phyloP scores from a whole-genome alignment of 106 monocot species.

The Dactylorhiza incarnata region DNA sequence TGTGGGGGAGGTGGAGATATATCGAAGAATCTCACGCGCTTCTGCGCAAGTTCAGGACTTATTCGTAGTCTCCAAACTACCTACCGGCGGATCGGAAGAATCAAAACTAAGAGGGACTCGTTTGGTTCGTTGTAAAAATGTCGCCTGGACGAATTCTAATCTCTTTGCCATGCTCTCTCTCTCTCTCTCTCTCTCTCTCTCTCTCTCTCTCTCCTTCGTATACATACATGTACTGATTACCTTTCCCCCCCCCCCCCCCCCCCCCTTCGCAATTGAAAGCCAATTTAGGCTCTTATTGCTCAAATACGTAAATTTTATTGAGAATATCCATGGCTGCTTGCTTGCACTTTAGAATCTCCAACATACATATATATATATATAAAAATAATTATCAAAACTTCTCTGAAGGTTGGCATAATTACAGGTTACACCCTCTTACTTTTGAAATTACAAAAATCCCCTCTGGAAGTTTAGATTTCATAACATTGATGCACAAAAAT shows the following conservation, averaged over 20 bases:
- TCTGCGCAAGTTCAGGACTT: not conserved
- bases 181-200: not conserved
- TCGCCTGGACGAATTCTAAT: not conserved
- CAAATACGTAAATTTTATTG: not conserved
- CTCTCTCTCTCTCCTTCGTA: not conserved
- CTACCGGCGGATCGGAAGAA: too few relatives aligned
- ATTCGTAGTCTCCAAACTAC: too few relatives aligned
- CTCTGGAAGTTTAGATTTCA: too few relatives aligned
- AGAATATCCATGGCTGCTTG: not conserved
- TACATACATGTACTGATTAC: not conserved
- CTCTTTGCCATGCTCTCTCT: not conserved
- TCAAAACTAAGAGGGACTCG: not conserved
- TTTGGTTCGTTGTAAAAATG: constrained; percentile 4
- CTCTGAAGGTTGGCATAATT: too few relatives aligned
- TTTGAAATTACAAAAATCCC: too few relatives aligned
- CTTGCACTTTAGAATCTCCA: not conserved
- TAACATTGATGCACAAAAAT: too few relatives aligned
- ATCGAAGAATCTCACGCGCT: not conserved
- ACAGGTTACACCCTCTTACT: too few relatives aligned
- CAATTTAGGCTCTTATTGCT: constrained; percentile 5
- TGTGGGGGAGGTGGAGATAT: not conserved
- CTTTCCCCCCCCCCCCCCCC: too few relatives aligned
- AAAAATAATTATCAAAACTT: too few relatives aligned
- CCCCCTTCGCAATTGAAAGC: not conserved
- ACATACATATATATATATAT: too few relatives aligned